Conservation (phyloP, 192 early-diverging fungal genomes). For the Gorgonomyces haynaldii region DNA sequence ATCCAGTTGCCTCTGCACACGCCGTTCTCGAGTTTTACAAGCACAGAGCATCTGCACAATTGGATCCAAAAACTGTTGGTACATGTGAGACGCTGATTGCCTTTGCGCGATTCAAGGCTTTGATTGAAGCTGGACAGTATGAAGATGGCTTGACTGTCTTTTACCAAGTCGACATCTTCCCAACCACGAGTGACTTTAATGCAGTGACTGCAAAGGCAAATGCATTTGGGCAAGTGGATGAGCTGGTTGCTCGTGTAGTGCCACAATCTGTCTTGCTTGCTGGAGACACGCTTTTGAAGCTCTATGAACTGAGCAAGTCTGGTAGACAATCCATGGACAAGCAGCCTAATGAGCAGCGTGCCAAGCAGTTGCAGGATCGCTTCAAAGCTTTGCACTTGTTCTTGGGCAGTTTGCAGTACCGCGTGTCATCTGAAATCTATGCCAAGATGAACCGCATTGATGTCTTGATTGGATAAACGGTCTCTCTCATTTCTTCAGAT, state of each 20-base stretch:
- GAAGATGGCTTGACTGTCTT: constrained; percentile 48
- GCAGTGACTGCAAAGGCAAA: constrained; percentile 48
- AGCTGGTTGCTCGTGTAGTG: constrained; percentile 59
- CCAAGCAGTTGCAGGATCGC: constrained; percentile 42
- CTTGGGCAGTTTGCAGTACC: constrained; percentile 74
- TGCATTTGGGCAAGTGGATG: constrained; percentile 53
- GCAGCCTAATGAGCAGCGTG: constrained; percentile 2
- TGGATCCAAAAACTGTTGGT: constrained; percentile 1
- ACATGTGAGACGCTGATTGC: constrained; percentile 42
- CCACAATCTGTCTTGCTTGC: constrained; percentile 62
- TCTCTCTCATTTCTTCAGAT: no score
- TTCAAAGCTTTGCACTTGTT: constrained; percentile 67
- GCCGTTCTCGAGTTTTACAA: constrained; percentile 7
- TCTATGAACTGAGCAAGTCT: constrained; percentile 50
- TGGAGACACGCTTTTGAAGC: constrained; percentile 53
- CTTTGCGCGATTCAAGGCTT: constrained; percentile 48
- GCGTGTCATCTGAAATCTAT: constrained; percentile 71
- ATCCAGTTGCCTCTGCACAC: constrained; percentile 14
- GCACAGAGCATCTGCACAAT: constrained; percentile 2
- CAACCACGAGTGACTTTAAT: constrained; percentile 43
- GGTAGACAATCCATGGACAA: constrained; percentile 7
- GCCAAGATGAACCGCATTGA: constrained; percentile 64
- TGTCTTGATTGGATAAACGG: constrained; percentile 47
- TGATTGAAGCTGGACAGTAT: constrained; percentile 28
- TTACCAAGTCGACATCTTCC: constrained; percentile 49